Conservation (phyloP, 768 basidiomycete genomes). For the Hericium rajendrae region DNA sequence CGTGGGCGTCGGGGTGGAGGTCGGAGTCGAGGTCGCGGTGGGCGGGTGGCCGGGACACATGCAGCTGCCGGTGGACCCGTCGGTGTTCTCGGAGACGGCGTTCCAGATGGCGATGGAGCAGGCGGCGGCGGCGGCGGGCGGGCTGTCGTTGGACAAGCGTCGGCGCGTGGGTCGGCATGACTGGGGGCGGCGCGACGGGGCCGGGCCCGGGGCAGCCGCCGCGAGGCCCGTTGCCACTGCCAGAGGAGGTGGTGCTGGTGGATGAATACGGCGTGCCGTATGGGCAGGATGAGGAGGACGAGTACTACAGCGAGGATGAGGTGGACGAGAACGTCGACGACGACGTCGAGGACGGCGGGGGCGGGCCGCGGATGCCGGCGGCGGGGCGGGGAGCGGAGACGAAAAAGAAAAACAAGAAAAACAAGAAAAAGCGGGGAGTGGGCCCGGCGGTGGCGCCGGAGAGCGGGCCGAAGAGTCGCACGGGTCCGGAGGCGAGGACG, state of each 20-base stretch:
- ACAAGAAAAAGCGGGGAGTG: slow-evolving; percentile 20
- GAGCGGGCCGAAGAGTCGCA: slow-evolving; percentile 16
- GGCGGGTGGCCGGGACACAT: slow-evolving; percentile 31
- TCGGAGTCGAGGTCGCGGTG: slow-evolving; percentile 15
- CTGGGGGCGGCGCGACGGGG: slow-evolving; percentile 1
- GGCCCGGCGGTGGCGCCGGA: slow-evolving; percentile 16
- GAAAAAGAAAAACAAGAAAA: slow-evolving; percentile 38
- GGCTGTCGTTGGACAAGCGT: slow-evolving; percentile 19
- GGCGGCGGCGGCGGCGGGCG: slow-evolving; percentile 27
- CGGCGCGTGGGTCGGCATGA: slow-evolving; percentile 18
- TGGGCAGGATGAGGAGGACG: slow-evolving; percentile 29
- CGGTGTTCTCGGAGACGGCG: slow-evolving; percentile 45
- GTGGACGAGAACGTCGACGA: slow-evolving; percentile 33
- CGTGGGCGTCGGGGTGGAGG: slow-evolving; percentile 19
- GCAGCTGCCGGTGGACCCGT: slow-evolving; percentile 38
- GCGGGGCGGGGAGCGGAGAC: slow-evolving; percentile 24
- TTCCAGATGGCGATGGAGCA: slow-evolving; percentile 44
- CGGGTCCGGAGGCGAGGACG: slow-evolving; percentile 4
- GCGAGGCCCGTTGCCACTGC: background rate
- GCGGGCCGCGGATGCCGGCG: slow-evolving; percentile 1
- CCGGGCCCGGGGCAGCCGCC: slow-evolving; percentile 2
- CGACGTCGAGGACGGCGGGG: slow-evolving; percentile 22
- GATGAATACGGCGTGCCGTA: slow-evolving; percentile 29
- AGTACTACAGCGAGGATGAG: slow-evolving; percentile 39
- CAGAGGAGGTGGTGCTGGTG: slow-evolving; percentile 25